Percentiles rank a stretch among this genome's conserved stretches.
These are phyloP conservation scores for Medicago truncatula DNA, from an alignment of 306 rosid genomes.

Conservation along the genomic window MtrunA17r5.0-ANR NC_053047.1:3422501-3423000, in stretches of 20 bases:
- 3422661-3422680: slow-evolving; percentile 72
- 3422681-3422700: slow-evolving; percentile 66
- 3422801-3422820: slow-evolving; percentile 75
- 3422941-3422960: slow-evolving; percentile 96
- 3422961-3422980: slow-evolving; percentile 92
- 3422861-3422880: slow-evolving; percentile 67
- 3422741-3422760: slow-evolving; percentile 52
- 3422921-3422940: slow-evolving; percentile 69
- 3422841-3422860: slow-evolving; percentile 68
- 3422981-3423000: slow-evolving; percentile 88
- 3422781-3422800: slow-evolving; percentile 75
- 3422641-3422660: slow-evolving; percentile 76
- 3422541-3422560: slow-evolving; percentile 58
- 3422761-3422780: slow-evolving; percentile 49
- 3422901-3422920: slow-evolving; percentile 63
- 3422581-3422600: slow-evolving; percentile 42
- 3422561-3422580: slow-evolving; percentile 62
- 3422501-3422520: slow-evolving; percentile 46
- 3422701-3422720: slow-evolving; percentile 52
- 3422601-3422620: slow-evolving; percentile 34
- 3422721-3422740: slow-evolving; percentile 50
- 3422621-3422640: slow-evolving; percentile 60
- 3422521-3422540: slow-evolving; percentile 74
- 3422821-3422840: slow-evolving; percentile 76
- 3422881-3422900: slow-evolving; percentile 53